Percentiles rank a stretch among this genome's conserved stretches.
These are phyloP conservation scores for Geosmithia putterillii DNA, from an alignment of 2,329 filamentous ascomycete genomes.

Conservation along the genomic window DNA sequence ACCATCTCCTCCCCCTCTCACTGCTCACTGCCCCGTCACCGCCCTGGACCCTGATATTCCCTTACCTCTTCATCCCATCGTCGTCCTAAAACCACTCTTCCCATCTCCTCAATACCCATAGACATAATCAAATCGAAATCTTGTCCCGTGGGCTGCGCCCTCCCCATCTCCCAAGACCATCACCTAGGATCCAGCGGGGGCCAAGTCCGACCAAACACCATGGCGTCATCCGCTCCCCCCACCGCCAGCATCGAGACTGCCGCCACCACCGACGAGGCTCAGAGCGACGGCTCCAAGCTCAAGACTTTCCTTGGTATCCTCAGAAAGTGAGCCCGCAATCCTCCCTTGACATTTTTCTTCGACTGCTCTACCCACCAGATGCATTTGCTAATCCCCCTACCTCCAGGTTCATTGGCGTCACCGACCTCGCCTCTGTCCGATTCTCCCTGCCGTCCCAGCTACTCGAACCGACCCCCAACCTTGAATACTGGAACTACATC, in stretches of 20 bases:
- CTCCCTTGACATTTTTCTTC: no score
- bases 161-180: background rate
- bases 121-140: background rate
- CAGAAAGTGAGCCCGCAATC: conserved; percentile 51
- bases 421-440: conserved; percentile 88
- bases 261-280: conserved; percentile 24
- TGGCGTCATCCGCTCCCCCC: conserved; percentile 5
- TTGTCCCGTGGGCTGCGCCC: background rate
- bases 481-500: conserved; percentile 99
- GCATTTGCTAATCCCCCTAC: background rate
- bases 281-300: conserved; percentile 77
- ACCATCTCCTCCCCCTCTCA: background rate
- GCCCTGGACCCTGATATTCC: background rate
- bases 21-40: background rate
- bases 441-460: conserved; percentile 95
- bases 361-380: background rate
- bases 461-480: conserved; percentile 87
- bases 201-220: background rate
- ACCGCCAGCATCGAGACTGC: conserved; percentile 18
- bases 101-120: no score
- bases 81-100: background rate
- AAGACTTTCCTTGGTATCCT: conserved; percentile 80
- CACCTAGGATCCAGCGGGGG: background rate
- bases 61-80: background rate
- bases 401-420: conserved; percentile 84